Conservation (phyloP, 163 green algal genomes). For the Scenedesmus sp. region DNA sequence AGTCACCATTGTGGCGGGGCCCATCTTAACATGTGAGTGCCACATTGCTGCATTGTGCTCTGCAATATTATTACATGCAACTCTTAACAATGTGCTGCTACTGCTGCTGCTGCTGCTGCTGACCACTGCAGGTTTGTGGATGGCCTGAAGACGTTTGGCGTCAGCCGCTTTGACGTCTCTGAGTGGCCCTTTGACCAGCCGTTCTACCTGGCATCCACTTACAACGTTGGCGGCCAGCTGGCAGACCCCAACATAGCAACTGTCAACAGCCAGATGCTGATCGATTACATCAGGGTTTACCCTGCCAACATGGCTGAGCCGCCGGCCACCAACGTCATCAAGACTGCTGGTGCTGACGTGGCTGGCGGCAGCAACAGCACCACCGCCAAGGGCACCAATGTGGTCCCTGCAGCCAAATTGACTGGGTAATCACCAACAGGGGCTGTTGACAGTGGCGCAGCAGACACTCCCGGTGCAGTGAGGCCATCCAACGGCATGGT, state of each 20-base stretch:
- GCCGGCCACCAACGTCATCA: background rate
- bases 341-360: background rate
- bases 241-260: background rate
- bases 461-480: background rate
- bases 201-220: background rate
- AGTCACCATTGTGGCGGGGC: no score
- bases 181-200: conserved; percentile 42
- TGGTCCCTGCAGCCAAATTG: background rate
- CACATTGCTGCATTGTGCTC: no score
- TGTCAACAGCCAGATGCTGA: conserved; percentile 3
- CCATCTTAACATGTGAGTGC: no score
- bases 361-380: background rate
- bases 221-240: conserved; percentile 1
- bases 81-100: no score
- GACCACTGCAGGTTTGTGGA: background rate
- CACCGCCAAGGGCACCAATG: background rate
- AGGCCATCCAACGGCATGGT: background rate
- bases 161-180: background rate
- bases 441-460: background rate
- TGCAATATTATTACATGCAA: no score
- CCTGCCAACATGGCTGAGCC: background rate
- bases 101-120: background rate
- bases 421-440: background rate
- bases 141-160: background rate
- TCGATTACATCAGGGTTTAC: conserved; percentile 29